phyloP scores from a whole-genome alignment of 306 rosid species.

The Lablab purpureus region DNA sequence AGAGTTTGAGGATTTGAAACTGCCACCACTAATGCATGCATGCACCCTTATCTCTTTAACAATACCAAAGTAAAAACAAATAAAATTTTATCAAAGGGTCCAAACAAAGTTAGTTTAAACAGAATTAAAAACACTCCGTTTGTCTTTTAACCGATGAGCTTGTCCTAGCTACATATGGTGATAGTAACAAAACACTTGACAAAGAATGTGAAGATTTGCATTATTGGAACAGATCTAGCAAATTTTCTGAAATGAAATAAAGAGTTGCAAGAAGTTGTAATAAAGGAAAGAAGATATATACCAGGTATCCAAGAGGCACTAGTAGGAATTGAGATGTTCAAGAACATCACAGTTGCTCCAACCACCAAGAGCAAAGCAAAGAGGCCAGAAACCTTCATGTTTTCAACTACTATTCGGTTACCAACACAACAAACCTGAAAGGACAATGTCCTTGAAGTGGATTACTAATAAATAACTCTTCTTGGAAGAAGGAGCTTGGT shows the following conservation, averaged over 20 bases:
- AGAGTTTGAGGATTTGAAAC: background rate
- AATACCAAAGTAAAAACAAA: background rate
- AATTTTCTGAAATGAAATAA: background rate
- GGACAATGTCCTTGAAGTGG: background rate
- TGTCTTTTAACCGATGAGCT: background rate
- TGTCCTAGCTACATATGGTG: background rate
- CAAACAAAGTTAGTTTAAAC: background rate
- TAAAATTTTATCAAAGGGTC: slow-evolving; percentile 1
- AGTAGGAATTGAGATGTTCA: slow-evolving; percentile 43
- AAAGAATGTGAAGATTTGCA: background rate
- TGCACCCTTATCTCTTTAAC: too few relatives aligned
- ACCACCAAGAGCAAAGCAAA: slow-evolving; percentile 56
- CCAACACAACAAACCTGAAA: background rate
- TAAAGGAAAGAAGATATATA: slow-evolving; percentile 20
- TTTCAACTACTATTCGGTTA: slow-evolving; percentile 6
- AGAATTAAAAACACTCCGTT: background rate
- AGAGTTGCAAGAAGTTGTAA: background rate
- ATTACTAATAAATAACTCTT: background rate
- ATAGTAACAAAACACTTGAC: background rate
- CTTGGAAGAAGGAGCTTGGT: background rate
- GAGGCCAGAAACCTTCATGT: slow-evolving; percentile 68
- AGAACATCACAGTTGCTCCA: slow-evolving; percentile 45
- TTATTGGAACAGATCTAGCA: background rate
- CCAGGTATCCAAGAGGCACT: slow-evolving; percentile 47
- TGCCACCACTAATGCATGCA: slow-evolving; percentile 37